These are phyloP conservation scores for Colletotrichum tropicicola DNA, from an alignment of 2,329 filamentous ascomycete species.

Conservation along the genomic window DNA sequence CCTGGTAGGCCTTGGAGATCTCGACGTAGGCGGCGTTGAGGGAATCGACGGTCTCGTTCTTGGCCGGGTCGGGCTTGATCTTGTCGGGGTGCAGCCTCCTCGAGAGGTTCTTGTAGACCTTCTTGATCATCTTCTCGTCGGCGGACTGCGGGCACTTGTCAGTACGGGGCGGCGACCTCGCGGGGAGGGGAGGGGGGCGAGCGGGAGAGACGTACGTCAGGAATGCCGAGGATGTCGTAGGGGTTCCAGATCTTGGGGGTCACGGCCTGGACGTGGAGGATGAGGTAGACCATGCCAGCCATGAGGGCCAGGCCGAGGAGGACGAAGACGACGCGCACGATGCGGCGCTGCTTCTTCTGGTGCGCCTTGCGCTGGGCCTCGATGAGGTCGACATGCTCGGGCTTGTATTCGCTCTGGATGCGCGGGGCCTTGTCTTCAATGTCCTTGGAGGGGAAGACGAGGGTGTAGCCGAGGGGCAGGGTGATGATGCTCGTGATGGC, in stretches of 20 bases:
- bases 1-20: conserved; percentile 97
- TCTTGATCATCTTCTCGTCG: conserved; percentile 91
- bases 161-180: neutral
- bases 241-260: conserved; percentile 91
- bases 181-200: neutral
- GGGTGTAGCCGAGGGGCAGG: conserved; percentile 87
- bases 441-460: conserved; percentile 80
- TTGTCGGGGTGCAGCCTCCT: conserved; percentile 94
- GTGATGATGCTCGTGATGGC: conserved; percentile 90
- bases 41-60: conserved; percentile 87
- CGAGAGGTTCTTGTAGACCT: conserved; percentile 86
- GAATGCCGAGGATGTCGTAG: conserved; percentile 90
- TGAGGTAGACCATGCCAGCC: conserved; percentile 91
- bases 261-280: conserved; percentile 78
- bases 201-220: conserved; percentile 66
- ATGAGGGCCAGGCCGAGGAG: conserved; percentile 84
- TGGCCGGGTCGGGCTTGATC: conserved; percentile 79
- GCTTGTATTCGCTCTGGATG: conserved; percentile 83
- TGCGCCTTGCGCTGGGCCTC: conserved; percentile 84
- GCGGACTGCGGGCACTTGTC: conserved; percentile 62
- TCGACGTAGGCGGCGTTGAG: conserved; percentile 93
- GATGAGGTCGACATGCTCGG: conserved; percentile 85
- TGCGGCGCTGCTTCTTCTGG: conserved; percentile 86
- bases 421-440: conserved; percentile 83
- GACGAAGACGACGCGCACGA: conserved; percentile 84